phyloP scores from a whole-genome alignment of 306 rosid genomes.

The Acacia confusa region DNA sequence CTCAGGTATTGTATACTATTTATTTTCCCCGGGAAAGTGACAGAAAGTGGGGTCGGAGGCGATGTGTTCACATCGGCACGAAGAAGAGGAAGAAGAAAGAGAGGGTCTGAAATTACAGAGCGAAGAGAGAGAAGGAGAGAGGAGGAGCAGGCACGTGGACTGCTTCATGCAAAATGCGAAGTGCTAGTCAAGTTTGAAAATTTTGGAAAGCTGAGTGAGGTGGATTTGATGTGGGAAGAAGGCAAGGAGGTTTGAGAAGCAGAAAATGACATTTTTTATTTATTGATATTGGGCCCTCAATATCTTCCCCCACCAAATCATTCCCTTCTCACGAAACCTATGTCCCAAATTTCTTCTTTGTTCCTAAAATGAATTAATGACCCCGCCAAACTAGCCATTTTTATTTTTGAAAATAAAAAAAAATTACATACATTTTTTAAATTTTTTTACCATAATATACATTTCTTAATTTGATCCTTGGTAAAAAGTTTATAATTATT shows the following conservation, averaged over 20 bases:
- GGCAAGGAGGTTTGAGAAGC: background rate
- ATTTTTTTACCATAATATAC: no score
- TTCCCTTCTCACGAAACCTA: conserved; percentile 7
- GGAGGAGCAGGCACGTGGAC: conserved; percentile 56
- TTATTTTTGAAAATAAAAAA: no score
- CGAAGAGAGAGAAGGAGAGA: background rate
- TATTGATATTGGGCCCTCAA: conserved; percentile 27
- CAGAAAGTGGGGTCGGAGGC: background rate
- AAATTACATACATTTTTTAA: no score
- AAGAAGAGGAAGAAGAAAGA: background rate
- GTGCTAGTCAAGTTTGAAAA: background rate
- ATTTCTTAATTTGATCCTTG: no score
- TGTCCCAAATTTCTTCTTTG: background rate
- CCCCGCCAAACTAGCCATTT: no score
- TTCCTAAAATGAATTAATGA: background rate
- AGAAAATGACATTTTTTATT: background rate
- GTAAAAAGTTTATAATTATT: no score
- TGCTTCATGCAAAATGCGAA: conserved; percentile 47
- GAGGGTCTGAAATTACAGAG: background rate
- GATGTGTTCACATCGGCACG: background rate
- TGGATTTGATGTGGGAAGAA: background rate
- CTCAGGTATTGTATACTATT: background rate
- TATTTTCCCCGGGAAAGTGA: conserved; percentile 36
- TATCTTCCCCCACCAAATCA: conserved; percentile 36
- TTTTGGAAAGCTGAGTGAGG: background rate